Evolutionary conservation across 352 stramenopile genomes (phyloP), one percentile per base, ranked within the genome.

Genomic region (Peronosclerospora sorghi): DNA sequence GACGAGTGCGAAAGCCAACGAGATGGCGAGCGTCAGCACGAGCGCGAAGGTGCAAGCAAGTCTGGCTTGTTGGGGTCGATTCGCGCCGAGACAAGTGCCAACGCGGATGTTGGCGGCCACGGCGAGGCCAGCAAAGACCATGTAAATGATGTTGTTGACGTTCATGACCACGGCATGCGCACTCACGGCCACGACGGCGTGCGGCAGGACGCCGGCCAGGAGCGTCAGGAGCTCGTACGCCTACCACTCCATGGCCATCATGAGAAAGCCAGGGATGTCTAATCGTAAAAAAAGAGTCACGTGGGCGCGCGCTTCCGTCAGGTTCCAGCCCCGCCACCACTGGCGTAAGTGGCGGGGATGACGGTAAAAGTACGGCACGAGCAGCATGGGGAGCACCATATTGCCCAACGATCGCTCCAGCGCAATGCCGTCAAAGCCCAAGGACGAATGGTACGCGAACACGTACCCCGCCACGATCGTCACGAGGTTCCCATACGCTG

Each of bases 161-260:
- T 83, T 80, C 17, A 83, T 48, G 9, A 83, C 37, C 34, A 83
- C 71, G 0, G 74, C 67, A 40, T 83, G 73, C 13, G 68, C 71
- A 19, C 70, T 83, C 5, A 86, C 44, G 7, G 65, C 56, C 15
- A 83, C 54, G 14, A 83, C 49, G 10, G 52, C 55, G 21, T 83
- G 56, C 0, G 66, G 68, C 1, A 86, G 57, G 5, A 83, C 37
- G 1, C 74, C 68, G 0, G 68, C 62, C 32, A 73, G 49, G 17
- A 84, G 30, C 10, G 74, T 69, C 30, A 86, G 58, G 17, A 81
- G 50, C 45, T 86, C 74, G 35, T 70, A 84, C 9, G 69, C 73
- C 62, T 69, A 82, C 67, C 67, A 84, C 35, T 84, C 74, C 41
- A 80, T 72, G 10, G 68, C 59, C 53, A 83, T 69, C 59, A 81